Evolutionary conservation across 345 rosid species (phyloP), one percentile per base, ranked within the genome.

Genomic region (Gossypium turneri): DNA sequence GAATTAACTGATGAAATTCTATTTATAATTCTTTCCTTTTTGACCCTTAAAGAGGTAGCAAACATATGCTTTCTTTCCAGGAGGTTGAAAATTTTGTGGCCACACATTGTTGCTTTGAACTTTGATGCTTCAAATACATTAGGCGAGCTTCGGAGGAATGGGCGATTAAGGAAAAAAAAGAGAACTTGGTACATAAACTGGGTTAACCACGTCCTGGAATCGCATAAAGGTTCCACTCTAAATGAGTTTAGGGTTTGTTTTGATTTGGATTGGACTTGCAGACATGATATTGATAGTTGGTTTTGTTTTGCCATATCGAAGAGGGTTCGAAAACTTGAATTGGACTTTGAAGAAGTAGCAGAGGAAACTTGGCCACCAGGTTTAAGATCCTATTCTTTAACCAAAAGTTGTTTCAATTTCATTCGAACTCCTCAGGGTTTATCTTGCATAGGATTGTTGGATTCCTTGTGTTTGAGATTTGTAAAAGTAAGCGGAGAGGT

Each of bases 391-490:
- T 68, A 48, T 68, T 48, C 58, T 8, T 68, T 50, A 48, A 68
- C 72, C 11, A 48, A 68, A 68, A 8, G 44, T 48, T 68, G 72
- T 68, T 68, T 48, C 12, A 57, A 68, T 9, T 68, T 50, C 9
- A 50, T 68, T 68, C 52, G 41, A 68, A 50, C 72, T 25, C 72
- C 72, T 50, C 72, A 29, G 10, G 72, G 72, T 48, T 68, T 68
- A 25, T 68, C 72, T 55, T 68, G 72, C 58, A 68, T 50, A 24
- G 22, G 58, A 1, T 47, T 1, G 0, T 45, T 67, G 71, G 47
- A 27, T 67, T 67, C 71, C 25, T 67, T 67, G 16, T 22, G 38
- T 47, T 45, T 67, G 53, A 67, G 71, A 67, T 67, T 45, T 67
- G 71, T 67, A 20, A 45, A 67, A 22, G 71, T 22, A 20, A 45